phyloP scores from a whole-genome alignment of 768 basidiomycete species.

The Lactarius tabidus region DNA sequence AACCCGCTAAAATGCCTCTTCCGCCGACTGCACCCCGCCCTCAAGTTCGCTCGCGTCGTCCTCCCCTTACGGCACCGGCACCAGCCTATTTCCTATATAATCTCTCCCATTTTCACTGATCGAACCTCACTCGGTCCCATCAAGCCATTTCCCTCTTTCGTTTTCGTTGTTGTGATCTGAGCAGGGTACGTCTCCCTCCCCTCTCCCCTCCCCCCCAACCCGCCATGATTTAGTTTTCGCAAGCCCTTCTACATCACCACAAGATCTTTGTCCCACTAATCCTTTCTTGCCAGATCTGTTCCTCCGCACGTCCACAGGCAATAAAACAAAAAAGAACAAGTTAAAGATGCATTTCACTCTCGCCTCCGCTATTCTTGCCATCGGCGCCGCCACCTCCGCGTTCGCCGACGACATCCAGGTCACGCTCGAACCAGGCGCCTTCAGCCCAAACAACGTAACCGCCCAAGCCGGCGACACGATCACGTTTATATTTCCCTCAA shows the following conservation, averaged over 20 bases:
- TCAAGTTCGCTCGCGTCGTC: too few relatives aligned
- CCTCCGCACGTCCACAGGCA: constrained; percentile 11
- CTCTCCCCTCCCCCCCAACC: neutral
- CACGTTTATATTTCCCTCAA: constrained; percentile 20
- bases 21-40: too few relatives aligned
- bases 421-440: constrained; percentile 19
- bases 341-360: constrained; percentile 22
- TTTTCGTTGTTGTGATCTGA: constrained; percentile 38
- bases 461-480: constrained; percentile 29
- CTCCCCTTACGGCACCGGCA: too few relatives aligned
- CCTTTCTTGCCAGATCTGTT: constrained; percentile 7
- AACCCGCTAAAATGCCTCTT: too few relatives aligned
- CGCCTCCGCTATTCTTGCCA: constrained; percentile 13
- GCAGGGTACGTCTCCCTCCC: constrained; percentile 39
- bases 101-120: neutral
- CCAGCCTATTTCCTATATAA: constrained; percentile 16
- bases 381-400: constrained; percentile 17
- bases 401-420: constrained; percentile 12
- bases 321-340: constrained; percentile 6
- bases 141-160: constrained; percentile 35
- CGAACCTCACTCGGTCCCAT: constrained; percentile 4
- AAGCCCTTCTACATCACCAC: constrained; percentile 8
- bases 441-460: constrained; percentile 19
- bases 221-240: constrained; percentile 20
- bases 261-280: neutral